Evolutionary conservation across 164 flowering plant genomes (phyloP), one percentile per base, ranked within the genome.

Genomic region (Kingdonia uniflora): DNA sequence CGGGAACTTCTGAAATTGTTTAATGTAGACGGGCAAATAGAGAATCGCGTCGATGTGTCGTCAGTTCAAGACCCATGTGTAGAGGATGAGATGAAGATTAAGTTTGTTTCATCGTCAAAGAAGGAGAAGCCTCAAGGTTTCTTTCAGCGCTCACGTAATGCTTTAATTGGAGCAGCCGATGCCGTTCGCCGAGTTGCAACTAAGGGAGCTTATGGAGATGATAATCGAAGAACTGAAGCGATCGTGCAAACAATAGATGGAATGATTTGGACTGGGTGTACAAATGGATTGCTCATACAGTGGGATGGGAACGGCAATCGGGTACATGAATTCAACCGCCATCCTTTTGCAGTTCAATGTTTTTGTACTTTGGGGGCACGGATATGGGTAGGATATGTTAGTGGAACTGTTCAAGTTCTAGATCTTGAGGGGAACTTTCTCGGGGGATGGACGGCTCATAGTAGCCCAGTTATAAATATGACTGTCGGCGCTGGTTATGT

Each of bases 91-190:
- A 59, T 83, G 71, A 84, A 83, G 66, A 61, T 69, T 29, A 90
- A 84, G 58, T 65, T 72, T 65, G 85, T 68, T 55, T 71, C 92
- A 23, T 12, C 70, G n/a, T 55, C 87, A 6, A 94, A 82, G 60
- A 94, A 89, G 75, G 99, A 94, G 61, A 94, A 85, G 48, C 22
- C 85, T 4, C 81, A 69, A 50, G 80, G 83, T 42, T 87, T 94
- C 62, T 70, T 94, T 53, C 95, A 85, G 59, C 78, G 97, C 13
- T 94, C 99, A 19, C 84, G 99, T 11, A 94, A 83, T 71, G 99
- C 97, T 63, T 74, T 94, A 59, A 75, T 87, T 74, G 99, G 97
- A 71, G 99, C 99, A 35, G 99, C 96, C 42, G 99, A 85, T 71
- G 99, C 95, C 58, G 96, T 94, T 26, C 87, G 99, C 11, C 72